Evolutionary conservation across 805 yeast species (phyloP), one percentile per base, ranked within the genome.

Genomic region (Candida dendrica): DNA sequence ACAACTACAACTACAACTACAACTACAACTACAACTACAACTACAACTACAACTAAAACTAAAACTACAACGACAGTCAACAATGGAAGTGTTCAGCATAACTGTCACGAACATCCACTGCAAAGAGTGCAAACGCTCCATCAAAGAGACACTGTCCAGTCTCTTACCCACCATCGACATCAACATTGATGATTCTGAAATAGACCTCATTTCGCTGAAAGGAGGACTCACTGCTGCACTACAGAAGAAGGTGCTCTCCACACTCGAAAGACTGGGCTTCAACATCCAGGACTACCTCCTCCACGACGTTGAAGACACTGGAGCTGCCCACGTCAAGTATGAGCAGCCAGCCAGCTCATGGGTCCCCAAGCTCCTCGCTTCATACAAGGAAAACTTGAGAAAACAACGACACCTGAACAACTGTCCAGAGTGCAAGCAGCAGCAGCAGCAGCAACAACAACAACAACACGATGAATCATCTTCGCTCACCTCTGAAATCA

Each of bases 31-130:
- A n/a, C n/a, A n/a, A n/a, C n/a, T n/a, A n/a, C n/a, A n/a, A n/a
- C n/a, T n/a, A n/a, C n/a, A n/a, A n/a, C n/a, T n/a, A n/a, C n/a
- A n/a, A n/a, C n/a, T n/a, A n/a, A n/a, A n/a, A n/a, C n/a, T n/a
- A n/a, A n/a, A n/a, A n/a, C n/a, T n/a, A n/a, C n/a, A n/a, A n/a
- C n/a, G n/a, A 24, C 27, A 8, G 10, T 31, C 13, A 32, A 37
- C 7, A 15, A 48, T 48, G 50, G 41, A 44, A 24, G 47, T 47
- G 4, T 29, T 48, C n/a, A 37, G 29, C 14, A 15, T 48, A 1
- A 41, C 40, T 13, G 36, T 48, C 6, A n/a, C 42, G 2, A 79
- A 80, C 47, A 64, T 79, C 32, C 84, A 79, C 52, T 79, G 85
- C 51, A 62, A 60, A 3, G 72, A 71, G 32, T 79, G 85, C 51